Base-by-base conservation (phyloP, 495 filamentous ascomycete genomes). In the Hypoxylon fragiforme region DNA sequence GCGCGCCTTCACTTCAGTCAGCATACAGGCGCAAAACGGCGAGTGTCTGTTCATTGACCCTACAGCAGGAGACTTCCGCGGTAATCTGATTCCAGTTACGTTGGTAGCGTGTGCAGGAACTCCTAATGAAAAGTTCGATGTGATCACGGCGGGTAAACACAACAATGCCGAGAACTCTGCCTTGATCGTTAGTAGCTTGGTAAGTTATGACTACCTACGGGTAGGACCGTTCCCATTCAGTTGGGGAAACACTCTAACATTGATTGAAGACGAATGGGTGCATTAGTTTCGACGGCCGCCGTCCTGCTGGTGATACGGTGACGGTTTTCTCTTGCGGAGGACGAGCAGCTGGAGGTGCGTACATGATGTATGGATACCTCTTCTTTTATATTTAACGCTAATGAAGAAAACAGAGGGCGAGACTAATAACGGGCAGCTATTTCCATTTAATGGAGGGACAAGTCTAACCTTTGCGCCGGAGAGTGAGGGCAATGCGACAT, bases 271-370 rank as follows among this genome's bases (percentile, higher is more conserved):
- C 66, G 19, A 69, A 81, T 19, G 79, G 79, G 8, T 82, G 79
- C 36, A 57, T 82, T 15, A 78, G 73, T 56, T 76, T 80, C 39
- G 78, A 82, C 48, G 60, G 64, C 7, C 60, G 78, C 19, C 61
- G 78, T 20, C 55, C 62, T 8, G 62, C 63, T 0, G 74, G 73
- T 2, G 77, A 80, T 38, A 78, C 70, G 0, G 78, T 82, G 18
- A 73, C 62, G 1, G 47, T 82, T 16, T 82, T 82, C 55, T 75
- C 74, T 3, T 82, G 79, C 40, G 79, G 79, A 50, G 79, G 79
- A 3, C 68, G 79, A 24, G 79, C 73, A 14, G 77, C 74, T 53
- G 79, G 79, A 32, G 62, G 74, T 75, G 57, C 42, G 73, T 69
- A 8, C n/a, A n/a, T n/a, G n/a, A n/a, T n/a, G n/a, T n/a, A n/a